These are phyloP conservation scores for Blastobotrys persicus DNA, from an alignment of 1,139 yeast species.

Conservation along the genomic window DNA sequence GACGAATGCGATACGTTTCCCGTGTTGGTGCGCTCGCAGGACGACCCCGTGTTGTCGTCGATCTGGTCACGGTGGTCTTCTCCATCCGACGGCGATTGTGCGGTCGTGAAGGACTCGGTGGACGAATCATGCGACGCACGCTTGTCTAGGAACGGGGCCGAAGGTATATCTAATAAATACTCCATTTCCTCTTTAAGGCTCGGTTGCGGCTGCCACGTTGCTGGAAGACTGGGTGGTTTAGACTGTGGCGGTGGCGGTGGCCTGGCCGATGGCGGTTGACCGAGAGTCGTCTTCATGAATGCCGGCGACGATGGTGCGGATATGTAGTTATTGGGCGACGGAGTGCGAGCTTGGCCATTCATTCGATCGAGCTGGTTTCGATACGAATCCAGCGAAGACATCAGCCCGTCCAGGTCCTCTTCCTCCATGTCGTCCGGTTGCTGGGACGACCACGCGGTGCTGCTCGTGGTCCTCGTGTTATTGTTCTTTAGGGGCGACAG, in stretches of 20 bases:
- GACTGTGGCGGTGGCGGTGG: conserved; percentile 23
- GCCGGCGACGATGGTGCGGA: conserved; percentile 14
- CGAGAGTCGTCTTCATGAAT: conserved; percentile 9
- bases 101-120: conserved; percentile 24
- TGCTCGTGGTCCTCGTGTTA: not conserved
- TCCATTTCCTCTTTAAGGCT: conserved; percentile 19
- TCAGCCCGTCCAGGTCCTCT: conserved; percentile 18
- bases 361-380: conserved; percentile 18
- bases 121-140: conserved; percentile 21
- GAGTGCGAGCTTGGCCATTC: conserved; percentile 2
- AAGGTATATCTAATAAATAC: conserved; percentile 15
- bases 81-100: conserved; percentile 16
- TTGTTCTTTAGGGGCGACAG: conserved; percentile 5
- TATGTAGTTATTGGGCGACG: not conserved
- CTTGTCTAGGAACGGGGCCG: conserved; percentile 15
- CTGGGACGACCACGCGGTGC: conserved; percentile 10
- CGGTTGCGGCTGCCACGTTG: conserved; percentile 19
- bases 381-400: conserved; percentile 21
- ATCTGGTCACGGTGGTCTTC: not conserved
- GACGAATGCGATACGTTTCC: conserved; percentile 8
- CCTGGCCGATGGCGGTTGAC: conserved; percentile 20
- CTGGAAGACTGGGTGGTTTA: conserved; percentile 14
- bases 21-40: conserved; percentile 1
- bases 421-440: conserved; percentile 7
- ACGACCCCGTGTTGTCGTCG: not conserved